Evolutionary conservation across 495 filamentous ascomycete species (phyloP).

Genomic region (Cudoniella acicularis): DNA sequence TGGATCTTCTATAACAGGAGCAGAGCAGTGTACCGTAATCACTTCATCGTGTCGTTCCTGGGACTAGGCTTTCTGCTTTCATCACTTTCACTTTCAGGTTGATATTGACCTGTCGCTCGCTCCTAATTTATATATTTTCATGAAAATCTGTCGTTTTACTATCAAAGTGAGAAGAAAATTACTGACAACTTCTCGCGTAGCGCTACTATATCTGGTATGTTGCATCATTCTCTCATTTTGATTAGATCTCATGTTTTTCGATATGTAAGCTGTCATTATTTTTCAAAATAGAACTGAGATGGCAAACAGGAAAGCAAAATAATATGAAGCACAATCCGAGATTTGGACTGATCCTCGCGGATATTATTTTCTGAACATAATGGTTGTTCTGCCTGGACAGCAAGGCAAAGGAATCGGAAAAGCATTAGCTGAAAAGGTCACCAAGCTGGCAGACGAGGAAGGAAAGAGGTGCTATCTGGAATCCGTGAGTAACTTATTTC

Average conservation of each 20-base stretch:
- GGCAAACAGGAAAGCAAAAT: constrained; percentile 47
- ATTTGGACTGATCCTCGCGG: constrained; percentile 57
- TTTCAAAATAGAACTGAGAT: not conserved
- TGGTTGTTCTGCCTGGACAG: constrained; percentile 56
- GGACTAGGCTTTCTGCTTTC: no score
- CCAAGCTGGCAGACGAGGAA: constrained; percentile 54
- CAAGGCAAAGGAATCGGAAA: constrained; percentile 59
- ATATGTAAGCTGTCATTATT: no score
- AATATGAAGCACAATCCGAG: constrained; percentile 50
- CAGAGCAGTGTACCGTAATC: no score
- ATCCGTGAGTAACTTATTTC: no score
- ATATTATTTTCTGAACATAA: constrained; percentile 69
- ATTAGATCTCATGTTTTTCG: no score
- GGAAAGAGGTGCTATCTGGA: constrained; percentile 62
- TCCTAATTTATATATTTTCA: constrained; percentile 1
- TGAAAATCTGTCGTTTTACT: no score
- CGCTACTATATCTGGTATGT: not conserved
- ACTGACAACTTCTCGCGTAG: constrained; percentile 8
- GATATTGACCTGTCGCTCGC: no score
- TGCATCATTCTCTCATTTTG: no score
- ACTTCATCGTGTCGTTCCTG: no score
- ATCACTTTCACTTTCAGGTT: no score
- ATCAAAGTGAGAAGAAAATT: no score
- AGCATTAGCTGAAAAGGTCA: constrained; percentile 54
- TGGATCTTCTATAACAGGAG: no score